phyloP scores from a whole-genome alignment of 768 basidiomycete genomes.

The Rhodosporidiobolus odoratus region DNA sequence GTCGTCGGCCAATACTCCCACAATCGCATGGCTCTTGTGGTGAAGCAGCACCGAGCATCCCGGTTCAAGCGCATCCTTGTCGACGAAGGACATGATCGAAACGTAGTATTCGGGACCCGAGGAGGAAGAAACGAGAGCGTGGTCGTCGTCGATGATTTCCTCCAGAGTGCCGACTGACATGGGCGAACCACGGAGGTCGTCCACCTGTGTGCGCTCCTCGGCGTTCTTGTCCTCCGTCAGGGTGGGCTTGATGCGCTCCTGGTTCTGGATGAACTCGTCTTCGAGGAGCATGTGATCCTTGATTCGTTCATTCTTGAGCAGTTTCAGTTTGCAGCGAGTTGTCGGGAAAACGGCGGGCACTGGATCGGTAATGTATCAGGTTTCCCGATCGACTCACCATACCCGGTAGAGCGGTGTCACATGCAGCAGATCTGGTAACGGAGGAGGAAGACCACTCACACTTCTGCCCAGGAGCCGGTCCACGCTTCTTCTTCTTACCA shows the following conservation, averaged over 20 bases:
- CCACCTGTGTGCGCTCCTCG: constrained; percentile 89
- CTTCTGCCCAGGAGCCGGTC: constrained; percentile 84
- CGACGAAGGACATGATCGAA: constrained; percentile 93
- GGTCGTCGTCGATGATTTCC: constrained; percentile 93
- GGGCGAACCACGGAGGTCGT: constrained; percentile 87
- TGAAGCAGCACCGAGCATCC: constrained; percentile 91
- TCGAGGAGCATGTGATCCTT: constrained; percentile 95
- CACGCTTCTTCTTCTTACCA: constrained; percentile 87
- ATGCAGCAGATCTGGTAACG: not conserved
- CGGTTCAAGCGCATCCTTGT: constrained; percentile 95
- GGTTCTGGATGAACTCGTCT: constrained; percentile 87
- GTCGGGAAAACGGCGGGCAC: constrained; percentile 89
- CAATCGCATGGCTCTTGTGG: constrained; percentile 89
- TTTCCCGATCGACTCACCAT: not conserved
- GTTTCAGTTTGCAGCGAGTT: constrained; percentile 86
- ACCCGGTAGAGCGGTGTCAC: not conserved
- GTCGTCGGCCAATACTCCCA: constrained; percentile 93
- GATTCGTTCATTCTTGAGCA: constrained; percentile 94
- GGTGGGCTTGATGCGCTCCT: constrained; percentile 83
- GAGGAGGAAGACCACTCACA: constrained; percentile 15
- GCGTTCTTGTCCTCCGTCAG: constrained; percentile 86
- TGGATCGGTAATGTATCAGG: constrained; percentile 2
- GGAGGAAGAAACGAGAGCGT: constrained; percentile 93
- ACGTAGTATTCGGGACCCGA: constrained; percentile 96
- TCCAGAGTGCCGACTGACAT: constrained; percentile 99